Percentiles rank a stretch among this genome's conserved stretches.
Conservation (phyloP, 176 grass and related monocot species). For the Rhynchospora pubera region DNA sequence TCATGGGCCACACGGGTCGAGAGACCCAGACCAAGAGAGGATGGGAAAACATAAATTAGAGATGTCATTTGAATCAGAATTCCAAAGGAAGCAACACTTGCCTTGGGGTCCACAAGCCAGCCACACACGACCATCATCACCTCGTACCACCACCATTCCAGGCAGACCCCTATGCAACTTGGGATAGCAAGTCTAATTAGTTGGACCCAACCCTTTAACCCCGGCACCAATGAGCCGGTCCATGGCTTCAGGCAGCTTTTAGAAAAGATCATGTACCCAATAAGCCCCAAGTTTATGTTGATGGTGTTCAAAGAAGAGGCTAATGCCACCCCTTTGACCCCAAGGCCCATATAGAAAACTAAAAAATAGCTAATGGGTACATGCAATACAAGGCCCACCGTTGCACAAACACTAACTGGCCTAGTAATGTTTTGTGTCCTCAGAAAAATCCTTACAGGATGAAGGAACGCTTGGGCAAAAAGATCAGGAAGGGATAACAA, state of each 20-base stretch:
- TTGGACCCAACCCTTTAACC: constrained; percentile 38
- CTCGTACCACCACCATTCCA: constrained; percentile 99
- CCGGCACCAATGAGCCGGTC: neutral
- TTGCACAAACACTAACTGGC: constrained; percentile 62
- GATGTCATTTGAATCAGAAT: constrained; percentile 91
- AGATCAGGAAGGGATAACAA: constrained; percentile 74
- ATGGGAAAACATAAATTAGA: constrained; percentile 90
- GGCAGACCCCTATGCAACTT: constrained; percentile 72
- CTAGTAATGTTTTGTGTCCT: constrained; percentile 68
- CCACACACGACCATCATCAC: constrained; percentile 90
- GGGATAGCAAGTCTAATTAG: constrained; percentile 58
- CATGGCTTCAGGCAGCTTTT: constrained; percentile 21
- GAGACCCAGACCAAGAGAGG: constrained; percentile 64
- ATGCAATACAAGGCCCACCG: constrained; percentile 45
- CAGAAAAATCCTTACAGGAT: constrained; percentile 71
- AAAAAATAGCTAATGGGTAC: constrained; percentile 61
- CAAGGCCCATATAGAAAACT: constrained; percentile 41
- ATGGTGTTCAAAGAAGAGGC: constrained; percentile 49
- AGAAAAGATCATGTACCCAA: constrained; percentile 44
- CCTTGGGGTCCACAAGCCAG: constrained; percentile 55
- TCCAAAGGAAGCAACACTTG: constrained; percentile 70
- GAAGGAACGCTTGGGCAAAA: constrained; percentile 62
- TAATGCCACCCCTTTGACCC: constrained; percentile 66
- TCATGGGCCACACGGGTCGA: constrained; percentile 74
- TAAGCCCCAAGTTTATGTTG: constrained; percentile 45